phyloP scores from a whole-genome alignment of 768 basidiomycete genomes.

The Suillus hirtellus region DNA sequence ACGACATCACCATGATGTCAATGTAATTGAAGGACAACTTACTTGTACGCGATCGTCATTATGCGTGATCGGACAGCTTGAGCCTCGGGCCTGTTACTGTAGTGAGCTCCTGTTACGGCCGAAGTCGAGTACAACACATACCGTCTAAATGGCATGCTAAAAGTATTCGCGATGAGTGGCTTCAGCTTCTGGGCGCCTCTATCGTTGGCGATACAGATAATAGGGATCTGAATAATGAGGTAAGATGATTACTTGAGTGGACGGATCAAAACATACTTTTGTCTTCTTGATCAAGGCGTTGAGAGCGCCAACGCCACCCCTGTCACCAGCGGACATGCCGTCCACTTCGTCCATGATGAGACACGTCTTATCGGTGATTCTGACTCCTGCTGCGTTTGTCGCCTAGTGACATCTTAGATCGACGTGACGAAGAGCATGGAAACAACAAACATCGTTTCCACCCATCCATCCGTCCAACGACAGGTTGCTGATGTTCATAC shows the following conservation, averaged over 20 bases:
- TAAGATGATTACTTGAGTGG: not conserved
- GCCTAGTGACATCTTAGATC: conserved; percentile 31
- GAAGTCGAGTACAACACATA: conserved; percentile 38
- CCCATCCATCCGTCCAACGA: conserved; percentile 86
- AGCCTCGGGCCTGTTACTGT: conserved; percentile 65
- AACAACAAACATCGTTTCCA: conserved; percentile 47
- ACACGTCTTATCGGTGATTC: conserved; percentile 77
- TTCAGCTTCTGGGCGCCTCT: conserved; percentile 85
- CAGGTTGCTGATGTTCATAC: conserved; percentile 86
- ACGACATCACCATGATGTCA: conserved; percentile 5
- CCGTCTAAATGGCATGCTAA: conserved; percentile 76
- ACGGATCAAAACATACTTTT: conserved; percentile 48
- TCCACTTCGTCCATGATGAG: conserved; percentile 99
- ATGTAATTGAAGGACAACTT: conserved; percentile 24
- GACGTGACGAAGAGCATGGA: not conserved
- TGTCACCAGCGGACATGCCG: conserved; percentile 97
- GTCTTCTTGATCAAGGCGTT: conserved; percentile 92
- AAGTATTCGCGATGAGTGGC: conserved; percentile 74
- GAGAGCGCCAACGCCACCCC: conserved; percentile 94
- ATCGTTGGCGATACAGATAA: conserved; percentile 98
- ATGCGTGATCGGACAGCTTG: conserved; percentile 80
- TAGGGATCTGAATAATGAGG: conserved; percentile 65
- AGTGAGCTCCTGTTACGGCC: not conserved
- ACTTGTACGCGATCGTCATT: conserved; percentile 89
- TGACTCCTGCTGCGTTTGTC: conserved; percentile 68